A percentile compares a stretch with the other conserved stretches of the same genome.
Conservation (phyloP, 2,329 filamentous ascomycete genomes). For the Cladophialophora yegresii region DNA sequence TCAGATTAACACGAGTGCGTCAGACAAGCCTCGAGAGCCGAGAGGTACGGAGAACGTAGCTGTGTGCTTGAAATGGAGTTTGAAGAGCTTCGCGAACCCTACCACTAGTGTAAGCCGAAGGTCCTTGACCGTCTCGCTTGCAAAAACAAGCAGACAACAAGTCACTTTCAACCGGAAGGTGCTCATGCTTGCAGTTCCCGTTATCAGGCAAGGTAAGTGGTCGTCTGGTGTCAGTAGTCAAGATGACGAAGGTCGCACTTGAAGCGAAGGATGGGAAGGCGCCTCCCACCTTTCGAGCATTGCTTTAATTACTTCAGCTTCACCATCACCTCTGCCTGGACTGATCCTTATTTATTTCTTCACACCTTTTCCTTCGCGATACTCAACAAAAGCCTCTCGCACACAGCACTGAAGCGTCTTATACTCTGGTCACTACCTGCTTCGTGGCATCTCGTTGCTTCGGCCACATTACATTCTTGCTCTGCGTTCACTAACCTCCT, state of each 20-base stretch:
- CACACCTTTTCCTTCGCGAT: not conserved
- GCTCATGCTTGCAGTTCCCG: no score
- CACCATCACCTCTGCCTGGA: not conserved
- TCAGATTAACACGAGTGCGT: not conserved
- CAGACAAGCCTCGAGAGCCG: not conserved
- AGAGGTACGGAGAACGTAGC: not conserved
- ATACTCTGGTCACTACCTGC: not conserved
- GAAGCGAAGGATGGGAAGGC: not conserved
- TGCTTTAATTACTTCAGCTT: conserved; percentile 4
- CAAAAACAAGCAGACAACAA: no score
- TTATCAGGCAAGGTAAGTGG: not conserved
- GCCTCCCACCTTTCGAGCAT: not conserved
- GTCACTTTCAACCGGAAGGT: no score
- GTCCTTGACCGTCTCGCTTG: not conserved
- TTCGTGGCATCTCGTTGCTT: not conserved
- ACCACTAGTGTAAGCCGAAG: not conserved
- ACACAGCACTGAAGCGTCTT: not conserved
- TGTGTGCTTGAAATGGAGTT: not conserved
- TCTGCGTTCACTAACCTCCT: not conserved
- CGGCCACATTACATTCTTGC: not conserved
- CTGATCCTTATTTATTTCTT: not conserved
- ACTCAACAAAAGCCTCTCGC: not conserved
- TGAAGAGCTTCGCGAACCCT: not conserved
- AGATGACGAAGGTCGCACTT: not conserved
- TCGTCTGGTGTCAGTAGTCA: not conserved